These are phyloP conservation scores for Acarospora socialis DNA, from an alignment of 2,329 filamentous ascomycete species.

Conservation along the genomic window DNA sequence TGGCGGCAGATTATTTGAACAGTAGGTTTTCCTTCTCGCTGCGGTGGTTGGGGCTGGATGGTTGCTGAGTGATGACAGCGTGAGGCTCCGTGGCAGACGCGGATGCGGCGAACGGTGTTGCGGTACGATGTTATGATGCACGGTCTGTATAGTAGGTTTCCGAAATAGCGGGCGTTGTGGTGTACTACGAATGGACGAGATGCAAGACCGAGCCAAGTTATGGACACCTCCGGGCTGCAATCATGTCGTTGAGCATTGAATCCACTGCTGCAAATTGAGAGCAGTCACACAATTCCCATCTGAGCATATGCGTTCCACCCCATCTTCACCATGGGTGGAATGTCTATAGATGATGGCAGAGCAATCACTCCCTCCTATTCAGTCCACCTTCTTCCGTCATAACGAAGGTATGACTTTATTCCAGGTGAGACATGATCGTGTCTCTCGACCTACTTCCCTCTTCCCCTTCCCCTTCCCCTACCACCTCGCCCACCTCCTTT, in stretches of 20 bases:
- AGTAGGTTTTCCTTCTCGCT: slow-evolving; percentile 16
- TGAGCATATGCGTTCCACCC: slow-evolving; percentile 23
- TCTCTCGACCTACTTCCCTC: slow-evolving; percentile 14
- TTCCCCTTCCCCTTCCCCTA: slow-evolving; percentile 18
- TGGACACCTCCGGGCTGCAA: no score
- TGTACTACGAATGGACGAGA: no score
- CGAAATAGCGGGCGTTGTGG: no score
- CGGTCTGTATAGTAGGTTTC: no score
- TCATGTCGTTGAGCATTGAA: no score
- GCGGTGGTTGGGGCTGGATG: neutral
- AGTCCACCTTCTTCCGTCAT: slow-evolving; percentile 13
- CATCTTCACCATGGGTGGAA: slow-evolving; percentile 23
- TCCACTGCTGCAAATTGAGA: no score
- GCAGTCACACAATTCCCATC: no score
- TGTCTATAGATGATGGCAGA: slow-evolving; percentile 38
- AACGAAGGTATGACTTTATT: slow-evolving; percentile 18
- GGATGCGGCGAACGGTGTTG: no score
- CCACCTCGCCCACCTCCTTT: slow-evolving; percentile 13
- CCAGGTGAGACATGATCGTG: slow-evolving; percentile 17
- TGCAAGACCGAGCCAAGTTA: no score
- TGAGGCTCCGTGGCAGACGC: no score
- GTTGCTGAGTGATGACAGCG: neutral
- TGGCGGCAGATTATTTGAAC: slow-evolving; percentile 53
- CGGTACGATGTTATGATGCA: no score
- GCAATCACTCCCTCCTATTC: slow-evolving; percentile 19